Evolutionary conservation across 1,284 basidiomycete species (phyloP).

Genomic region (Trichosporon asahii): DNA sequence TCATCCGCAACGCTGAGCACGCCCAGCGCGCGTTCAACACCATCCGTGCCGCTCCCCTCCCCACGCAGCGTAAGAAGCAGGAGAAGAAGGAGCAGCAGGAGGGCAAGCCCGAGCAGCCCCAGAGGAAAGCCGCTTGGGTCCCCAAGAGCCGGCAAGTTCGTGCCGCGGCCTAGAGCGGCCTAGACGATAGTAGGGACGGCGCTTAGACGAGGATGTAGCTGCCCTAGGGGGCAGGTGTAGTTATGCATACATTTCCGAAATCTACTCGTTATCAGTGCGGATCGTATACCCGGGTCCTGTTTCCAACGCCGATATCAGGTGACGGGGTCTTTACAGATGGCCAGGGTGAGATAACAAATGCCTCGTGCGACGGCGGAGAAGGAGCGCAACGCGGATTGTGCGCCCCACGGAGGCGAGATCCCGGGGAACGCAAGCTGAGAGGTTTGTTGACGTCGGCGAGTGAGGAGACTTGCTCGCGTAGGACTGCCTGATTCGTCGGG

Average conservation of each 20-base stretch:
- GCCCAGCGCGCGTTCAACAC: constrained; percentile 78
- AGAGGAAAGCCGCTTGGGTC: constrained; percentile 29
- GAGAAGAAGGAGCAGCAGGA: constrained; percentile 22
- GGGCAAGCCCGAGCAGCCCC: constrained; percentile 10
- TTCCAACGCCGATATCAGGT: neutral
- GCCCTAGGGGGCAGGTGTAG: constrained; percentile 6
- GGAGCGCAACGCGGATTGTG: neutral
- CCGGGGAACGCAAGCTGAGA: neutral
- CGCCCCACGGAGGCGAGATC: neutral
- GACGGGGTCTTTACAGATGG: neutral
- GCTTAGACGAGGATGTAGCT: constrained; percentile 6
- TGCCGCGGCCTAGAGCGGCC: constrained; percentile 29
- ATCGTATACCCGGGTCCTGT: neutral
- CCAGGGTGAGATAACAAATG: neutral
- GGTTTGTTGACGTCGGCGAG: neutral
- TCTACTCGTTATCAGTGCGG: neutral
- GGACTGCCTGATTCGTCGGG: neutral
- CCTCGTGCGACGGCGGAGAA: neutral
- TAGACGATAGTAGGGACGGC: constrained; percentile 1
- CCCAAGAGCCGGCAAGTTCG: constrained; percentile 33
- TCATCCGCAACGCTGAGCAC: constrained; percentile 90
- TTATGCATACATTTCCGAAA: constrained; percentile 9
- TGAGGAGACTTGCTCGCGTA: neutral
- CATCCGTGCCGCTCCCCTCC: constrained; percentile 66
- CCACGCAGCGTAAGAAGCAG: constrained; percentile 44